phyloP scores from a whole-genome alignment of 75 land plant genomes.

The Sequoiadendron giganteum region DNA sequence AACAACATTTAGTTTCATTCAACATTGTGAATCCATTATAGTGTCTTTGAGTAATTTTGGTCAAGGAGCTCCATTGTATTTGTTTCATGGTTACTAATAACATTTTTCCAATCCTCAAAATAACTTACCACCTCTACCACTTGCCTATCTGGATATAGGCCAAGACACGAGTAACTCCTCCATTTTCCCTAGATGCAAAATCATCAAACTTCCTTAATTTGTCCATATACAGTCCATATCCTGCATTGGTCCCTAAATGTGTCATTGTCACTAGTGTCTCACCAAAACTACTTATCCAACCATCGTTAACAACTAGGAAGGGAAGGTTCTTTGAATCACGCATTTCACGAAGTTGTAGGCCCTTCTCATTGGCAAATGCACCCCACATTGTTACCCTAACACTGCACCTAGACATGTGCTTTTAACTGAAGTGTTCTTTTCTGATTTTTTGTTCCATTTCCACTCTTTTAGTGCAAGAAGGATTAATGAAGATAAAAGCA shows the following conservation, averaged over 20 bases:
- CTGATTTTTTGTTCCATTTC: slow-evolving; percentile 91
- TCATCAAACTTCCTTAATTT: too few relatives aligned
- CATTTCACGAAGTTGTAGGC: slow-evolving; percentile 70
- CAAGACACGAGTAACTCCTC: too few relatives aligned
- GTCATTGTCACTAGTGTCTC: slow-evolving; percentile 39
- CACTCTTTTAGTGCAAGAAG: slow-evolving; percentile 63
- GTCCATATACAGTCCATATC: neutral
- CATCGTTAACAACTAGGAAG: slow-evolving; percentile 49
- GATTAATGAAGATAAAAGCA: slow-evolving; percentile 63
- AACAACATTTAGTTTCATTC: too few relatives aligned
- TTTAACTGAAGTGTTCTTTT: slow-evolving; percentile 73
- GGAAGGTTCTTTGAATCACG: slow-evolving; percentile 42
- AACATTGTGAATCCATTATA: too few relatives aligned
- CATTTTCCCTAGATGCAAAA: too few relatives aligned
- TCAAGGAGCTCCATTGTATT: too few relatives aligned
- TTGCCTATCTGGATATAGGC: too few relatives aligned
- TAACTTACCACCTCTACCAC: too few relatives aligned
- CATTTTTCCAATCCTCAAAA: too few relatives aligned
- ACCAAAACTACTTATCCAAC: slow-evolving; percentile 85
- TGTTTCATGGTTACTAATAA: too few relatives aligned
- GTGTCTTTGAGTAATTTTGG: too few relatives aligned
- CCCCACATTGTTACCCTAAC: slow-evolving; percentile 96
- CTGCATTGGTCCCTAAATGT: slow-evolving; percentile 2
- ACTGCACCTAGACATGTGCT: slow-evolving; percentile 68
- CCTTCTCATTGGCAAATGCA: slow-evolving; percentile 83